Base-by-base conservation (phyloP, 1,284 basidiomycete species). In the Hypsizygus ulmarius region DNA sequence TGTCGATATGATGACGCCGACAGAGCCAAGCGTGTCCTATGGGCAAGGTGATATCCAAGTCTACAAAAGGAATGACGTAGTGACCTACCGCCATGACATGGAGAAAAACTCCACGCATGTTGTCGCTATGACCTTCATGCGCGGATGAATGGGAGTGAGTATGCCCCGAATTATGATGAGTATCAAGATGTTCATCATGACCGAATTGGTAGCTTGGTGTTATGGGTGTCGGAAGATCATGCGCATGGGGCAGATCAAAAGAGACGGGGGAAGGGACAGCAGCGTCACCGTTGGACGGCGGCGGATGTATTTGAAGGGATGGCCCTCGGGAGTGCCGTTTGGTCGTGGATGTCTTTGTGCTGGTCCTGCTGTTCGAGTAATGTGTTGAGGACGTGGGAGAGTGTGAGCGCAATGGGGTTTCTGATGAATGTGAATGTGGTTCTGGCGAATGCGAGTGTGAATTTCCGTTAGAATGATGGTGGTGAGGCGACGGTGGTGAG, bases 51-150 rank as follows among this genome's bases (percentile, higher is more conserved):
- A 44, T 19, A 43, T 21, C 10, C 6, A 21, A 33, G 43, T 30
- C 1, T 3, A 29, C 35, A n/a, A 12, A 25, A 15, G 8, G 11
- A 7, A 38, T 25, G 9, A 49, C n/a, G 4, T 28, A 8, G 45
- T 18, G 32, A 71, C 85, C 61, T 65, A 93, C 91, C 41, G 88
- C 88, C 87, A 91, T 88, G 40, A 91, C 89, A 63, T 91, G 88
- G 51, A 99, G 71, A 65, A 99, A 99, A 10, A 99, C 94, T n/a
- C 97, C 97, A 39, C 94, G 88, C 97, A 99, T 99, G 65, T 99
- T 99, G 68, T 99, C 93, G 65, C 90, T 93, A 61, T 96, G 93
- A 0, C 88, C 86, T 66, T 87, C 87, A 60, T 90, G 84, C 12
- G 71, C 69, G 45, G 82, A 82, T 16, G 74, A 70, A 51, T 84